Percentiles rank a stretch among this genome's conserved stretches.
Conservation (phyloP, 257 asterid genomes). For the Ilex asprella region DNA sequence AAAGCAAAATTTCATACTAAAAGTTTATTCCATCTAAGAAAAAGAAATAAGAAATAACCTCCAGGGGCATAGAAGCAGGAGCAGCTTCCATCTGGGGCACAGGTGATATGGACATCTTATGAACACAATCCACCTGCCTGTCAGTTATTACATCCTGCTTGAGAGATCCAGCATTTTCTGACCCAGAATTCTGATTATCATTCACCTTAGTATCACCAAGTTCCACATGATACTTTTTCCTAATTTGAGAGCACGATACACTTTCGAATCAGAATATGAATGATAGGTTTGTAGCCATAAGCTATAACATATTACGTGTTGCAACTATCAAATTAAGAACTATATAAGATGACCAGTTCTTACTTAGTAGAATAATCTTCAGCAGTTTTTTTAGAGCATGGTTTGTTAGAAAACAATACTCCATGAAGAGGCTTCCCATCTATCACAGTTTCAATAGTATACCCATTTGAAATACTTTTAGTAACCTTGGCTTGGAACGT, state of each 20-base stretch:
- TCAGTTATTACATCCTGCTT: slow-evolving; percentile 33
- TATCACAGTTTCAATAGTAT: slow-evolving; percentile 72
- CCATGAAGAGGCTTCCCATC: slow-evolving; percentile 90
- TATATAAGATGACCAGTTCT: slow-evolving; percentile 4
- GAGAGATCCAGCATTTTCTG: slow-evolving; percentile 28
- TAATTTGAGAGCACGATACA: slow-evolving; percentile 8
- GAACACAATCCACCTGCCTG: slow-evolving; percentile 30
- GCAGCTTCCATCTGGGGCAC: slow-evolving; percentile 35
- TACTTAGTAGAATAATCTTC: slow-evolving; percentile 45
- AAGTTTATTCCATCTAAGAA: slow-evolving; percentile 1
- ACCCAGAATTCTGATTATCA: slow-evolving; percentile 28
- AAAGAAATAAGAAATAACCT: slow-evolving; percentile 35
- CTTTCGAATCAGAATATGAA: too few species aligned
- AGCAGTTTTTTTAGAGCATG: slow-evolving; percentile 31
- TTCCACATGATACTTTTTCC: slow-evolving; percentile 47
- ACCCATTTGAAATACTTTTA: slow-evolving; percentile 56
- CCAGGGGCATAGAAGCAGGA: slow-evolving; percentile 33
- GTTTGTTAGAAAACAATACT: slow-evolving; percentile 59
- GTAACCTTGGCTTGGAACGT: slow-evolving; percentile 81
- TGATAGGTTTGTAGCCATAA: slow-evolving; percentile 13
- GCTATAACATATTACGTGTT: slow-evolving; percentile 8
- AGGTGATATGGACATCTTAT: slow-evolving; percentile 26
- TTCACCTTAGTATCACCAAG: slow-evolving; percentile 27
- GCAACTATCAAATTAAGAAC: neutral
- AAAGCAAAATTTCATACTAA: neutral